Evolutionary conservation across 2,329 filamentous ascomycete species (phyloP), one percentile per base, ranked within the genome.

Genomic region (Camillea tinctor): DNA sequence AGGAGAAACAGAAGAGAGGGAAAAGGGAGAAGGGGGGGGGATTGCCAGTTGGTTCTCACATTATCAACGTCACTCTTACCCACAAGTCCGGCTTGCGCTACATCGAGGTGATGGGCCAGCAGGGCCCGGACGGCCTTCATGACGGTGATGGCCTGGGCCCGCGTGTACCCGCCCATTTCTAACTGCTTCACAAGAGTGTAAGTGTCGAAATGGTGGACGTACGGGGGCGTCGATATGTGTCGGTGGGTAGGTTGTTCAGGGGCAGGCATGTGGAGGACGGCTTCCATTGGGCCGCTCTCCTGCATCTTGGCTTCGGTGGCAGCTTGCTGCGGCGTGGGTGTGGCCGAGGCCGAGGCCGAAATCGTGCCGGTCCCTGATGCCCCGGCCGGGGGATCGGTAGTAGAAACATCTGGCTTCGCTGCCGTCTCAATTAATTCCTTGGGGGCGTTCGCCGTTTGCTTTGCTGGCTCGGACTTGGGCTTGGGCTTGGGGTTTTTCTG

Each of bases 121-220:
- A 96, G 81, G 2, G 83, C 82, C 21, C 94, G 88, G 58, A 98
- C 88, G 5, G 90, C 92, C 79, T 98, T 98, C 95, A 99, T 99
- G 55, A 92, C 81, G 5, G 88, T 92, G 55, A 93, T 87, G 23
- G 92, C 88, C 75, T 97, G 94, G 0, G 82, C 82, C 51, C 85
- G 80, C 1, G 84, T 86, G 76, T 93, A 97, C 0, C 89, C 90
- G 13, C 88, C 87, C 0, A 77, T 78, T 19, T 88, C 83, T 17
- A 99, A 86, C 68, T 92, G 87, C 71, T 90, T 89, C 17, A 98
- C 95, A 4, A 98, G 84, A 15, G 87, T 88, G 76, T 95, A 99
- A 22, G 89, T 97, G 77, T 99, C 94, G 76, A 99, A 99, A 77
- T 98, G 93, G 77, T 99, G 95, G 36, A 97, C 88, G 72, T 97